Conservation (phyloP, 345 rosid genomes). For the Citrus sp. region DNA sequence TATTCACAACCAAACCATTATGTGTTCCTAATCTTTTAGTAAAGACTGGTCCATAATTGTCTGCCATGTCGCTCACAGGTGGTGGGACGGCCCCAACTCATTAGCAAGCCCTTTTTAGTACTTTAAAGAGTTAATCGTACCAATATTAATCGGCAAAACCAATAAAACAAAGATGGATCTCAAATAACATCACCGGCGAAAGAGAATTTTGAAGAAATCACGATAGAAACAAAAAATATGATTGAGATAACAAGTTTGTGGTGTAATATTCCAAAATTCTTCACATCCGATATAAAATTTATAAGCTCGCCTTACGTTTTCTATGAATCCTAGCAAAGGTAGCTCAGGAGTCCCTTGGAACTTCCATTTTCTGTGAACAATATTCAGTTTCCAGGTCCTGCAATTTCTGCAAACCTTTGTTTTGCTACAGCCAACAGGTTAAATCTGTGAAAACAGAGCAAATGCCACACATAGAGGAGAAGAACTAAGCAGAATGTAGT, state of each 20-base stretch:
- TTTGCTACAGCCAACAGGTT: not conserved
- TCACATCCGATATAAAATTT: not conserved
- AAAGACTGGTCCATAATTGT: slow-evolving; percentile 30
- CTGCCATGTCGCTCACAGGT: slow-evolving; percentile 24
- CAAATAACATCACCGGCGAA: not conserved
- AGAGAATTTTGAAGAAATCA: not conserved
- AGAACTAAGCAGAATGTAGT: not conserved
- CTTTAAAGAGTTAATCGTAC: too few species aligned
- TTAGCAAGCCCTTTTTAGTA: too few species aligned
- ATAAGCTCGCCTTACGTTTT: not conserved
- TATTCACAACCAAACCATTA: slow-evolving; percentile 22
- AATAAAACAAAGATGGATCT: not conserved
- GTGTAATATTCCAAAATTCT: not conserved
- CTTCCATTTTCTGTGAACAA: not conserved
- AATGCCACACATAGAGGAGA: not conserved
- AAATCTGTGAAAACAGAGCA: not conserved
- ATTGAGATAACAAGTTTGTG: not conserved
- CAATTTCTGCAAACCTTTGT: not conserved
- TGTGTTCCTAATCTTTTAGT: slow-evolving; percentile 27
- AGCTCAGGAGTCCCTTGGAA: not conserved
- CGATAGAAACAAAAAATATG: not conserved
- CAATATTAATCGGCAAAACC: too few species aligned
- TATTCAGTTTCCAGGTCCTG: not conserved
- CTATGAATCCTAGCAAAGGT: not conserved
- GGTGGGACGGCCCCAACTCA: too few species aligned